phyloP scores from a whole-genome alignment of 148 eudicot genomes.

The Heliamphora exappendiculata region DNA sequence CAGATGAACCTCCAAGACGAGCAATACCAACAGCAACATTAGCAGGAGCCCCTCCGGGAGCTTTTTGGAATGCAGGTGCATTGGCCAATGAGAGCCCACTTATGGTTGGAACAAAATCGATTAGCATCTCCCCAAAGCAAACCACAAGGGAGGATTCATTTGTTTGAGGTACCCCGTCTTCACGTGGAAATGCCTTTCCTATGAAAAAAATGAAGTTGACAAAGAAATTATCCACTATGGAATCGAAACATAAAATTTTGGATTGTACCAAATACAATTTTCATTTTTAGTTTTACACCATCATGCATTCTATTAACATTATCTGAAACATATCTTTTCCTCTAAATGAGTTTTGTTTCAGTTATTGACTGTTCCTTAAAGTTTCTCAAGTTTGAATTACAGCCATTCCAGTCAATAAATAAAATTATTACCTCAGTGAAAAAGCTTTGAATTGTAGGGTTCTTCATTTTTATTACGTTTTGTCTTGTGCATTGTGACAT shows the following conservation, averaged over 20 bases:
- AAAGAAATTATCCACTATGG: not conserved
- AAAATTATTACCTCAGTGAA: not conserved
- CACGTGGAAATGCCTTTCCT: conserved; percentile 50
- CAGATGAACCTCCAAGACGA: conserved; percentile 93
- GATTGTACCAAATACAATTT: not conserved
- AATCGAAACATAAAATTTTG: not conserved
- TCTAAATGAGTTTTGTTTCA: not conserved
- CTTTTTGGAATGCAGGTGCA: conserved; percentile 96
- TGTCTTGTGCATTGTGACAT: not conserved
- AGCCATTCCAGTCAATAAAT: not conserved
- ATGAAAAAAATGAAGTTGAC: not conserved
- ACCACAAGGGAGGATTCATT: conserved; percentile 72
- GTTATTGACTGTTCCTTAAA: not conserved
- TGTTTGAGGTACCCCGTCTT: conserved; percentile 40
- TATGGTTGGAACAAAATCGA: conserved; percentile 90
- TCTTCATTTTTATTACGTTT: not conserved
- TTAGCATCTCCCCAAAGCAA: conserved; percentile 98
- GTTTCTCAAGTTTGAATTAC: too few relatives aligned
- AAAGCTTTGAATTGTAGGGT: not conserved
- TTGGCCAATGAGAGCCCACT: conserved; percentile 85
- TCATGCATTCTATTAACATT: not conserved
- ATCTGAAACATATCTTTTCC: not conserved
- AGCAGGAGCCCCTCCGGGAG: conserved; percentile 99
- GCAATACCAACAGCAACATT: conserved; percentile 96
- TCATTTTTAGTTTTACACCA: not conserved